Evolutionary conservation across 257 asterid species (phyloP).

Genomic region (Fraxinus excelsior): DNA sequence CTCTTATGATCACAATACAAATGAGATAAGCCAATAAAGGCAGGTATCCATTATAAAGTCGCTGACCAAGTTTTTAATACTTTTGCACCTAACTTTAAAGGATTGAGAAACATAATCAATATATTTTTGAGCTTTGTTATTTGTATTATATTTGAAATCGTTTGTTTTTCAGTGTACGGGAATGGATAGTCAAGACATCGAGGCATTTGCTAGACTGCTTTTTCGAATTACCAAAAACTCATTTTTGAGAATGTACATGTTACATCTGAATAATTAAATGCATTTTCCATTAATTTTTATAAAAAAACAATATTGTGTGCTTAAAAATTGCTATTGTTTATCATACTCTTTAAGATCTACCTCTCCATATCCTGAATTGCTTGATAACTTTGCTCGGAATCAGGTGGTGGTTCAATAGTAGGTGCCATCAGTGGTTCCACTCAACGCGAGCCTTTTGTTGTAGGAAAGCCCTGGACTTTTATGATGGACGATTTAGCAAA

Average conservation of each 20-base stretch:
- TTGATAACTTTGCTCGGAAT: conserved; percentile 23
- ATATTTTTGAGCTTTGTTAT: neutral
- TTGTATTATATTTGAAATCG: neutral
- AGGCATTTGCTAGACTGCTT: neutral
- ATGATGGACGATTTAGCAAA: conserved; percentile 95
- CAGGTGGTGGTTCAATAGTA: conserved; percentile 97
- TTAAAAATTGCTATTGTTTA: neutral
- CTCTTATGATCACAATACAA: neutral
- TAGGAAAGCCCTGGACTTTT: conserved; percentile 96
- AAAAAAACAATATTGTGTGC: neutral
- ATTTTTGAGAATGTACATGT: too few relatives aligned
- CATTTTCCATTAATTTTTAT: neutral
- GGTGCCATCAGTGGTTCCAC: conserved; percentile 89
- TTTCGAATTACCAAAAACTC: neutral
- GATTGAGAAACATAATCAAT: neutral
- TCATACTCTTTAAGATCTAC: neutral
- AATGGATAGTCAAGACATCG: neutral
- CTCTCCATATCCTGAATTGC: conserved; percentile 10
- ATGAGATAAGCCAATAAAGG: neutral
- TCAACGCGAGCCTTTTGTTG: conserved; percentile 84
- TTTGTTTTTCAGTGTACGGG: too few relatives aligned
- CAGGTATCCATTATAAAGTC: too few relatives aligned
- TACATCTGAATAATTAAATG: neutral
- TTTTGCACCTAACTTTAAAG: neutral
- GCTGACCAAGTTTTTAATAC: neutral